Percentiles rank a stretch among this genome's conserved stretches.
Conservation (phyloP, 1,139 yeast species). For the Geotrichum macrosporum region DNA sequence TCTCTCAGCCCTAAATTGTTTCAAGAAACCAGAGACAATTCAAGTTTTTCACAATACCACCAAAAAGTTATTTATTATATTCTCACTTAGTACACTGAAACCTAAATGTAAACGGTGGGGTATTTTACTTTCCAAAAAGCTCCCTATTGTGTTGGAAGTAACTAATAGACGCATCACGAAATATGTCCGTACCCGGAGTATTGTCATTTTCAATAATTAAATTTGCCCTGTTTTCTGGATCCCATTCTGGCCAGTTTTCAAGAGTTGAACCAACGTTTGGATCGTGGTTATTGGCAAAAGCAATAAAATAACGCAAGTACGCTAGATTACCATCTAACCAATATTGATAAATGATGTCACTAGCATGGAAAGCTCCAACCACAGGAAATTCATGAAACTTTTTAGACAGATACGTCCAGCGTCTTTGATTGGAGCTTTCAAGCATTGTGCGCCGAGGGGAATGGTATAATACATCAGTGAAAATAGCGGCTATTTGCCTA, state of each 20-base stretch:
- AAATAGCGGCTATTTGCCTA: constrained; percentile 26
- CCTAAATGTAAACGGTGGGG: no score
- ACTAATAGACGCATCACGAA: constrained; percentile 2
- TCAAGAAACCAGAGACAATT: no score
- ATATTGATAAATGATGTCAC: constrained; percentile 20
- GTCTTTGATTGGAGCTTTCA: no score
- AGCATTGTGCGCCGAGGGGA: constrained; percentile 25
- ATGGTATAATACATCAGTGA: constrained; percentile 26
- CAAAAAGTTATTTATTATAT: no score
- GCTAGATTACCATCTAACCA: constrained; percentile 7
- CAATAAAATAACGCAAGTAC: constrained; percentile 25
- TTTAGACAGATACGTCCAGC: constrained; percentile 21
- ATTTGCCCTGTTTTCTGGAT: no score
- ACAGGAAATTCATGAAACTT: constrained; percentile 22
- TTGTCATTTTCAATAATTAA: no score
- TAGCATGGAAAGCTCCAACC: constrained; percentile 24
- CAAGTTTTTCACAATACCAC: no score
- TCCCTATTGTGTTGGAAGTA: neutral
- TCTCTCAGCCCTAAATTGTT: no score
- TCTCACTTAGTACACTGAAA: no score
- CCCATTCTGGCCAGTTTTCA: constrained; percentile 22
- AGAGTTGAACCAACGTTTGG: constrained; percentile 23
- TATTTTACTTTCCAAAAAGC: neutral
- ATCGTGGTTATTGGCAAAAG: constrained; percentile 25
- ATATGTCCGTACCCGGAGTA: constrained; percentile 5